These are phyloP conservation scores for Grifola frondosa DNA, from an alignment of 1,284 basidiomycete species.

Conservation along the genomic window DNA sequence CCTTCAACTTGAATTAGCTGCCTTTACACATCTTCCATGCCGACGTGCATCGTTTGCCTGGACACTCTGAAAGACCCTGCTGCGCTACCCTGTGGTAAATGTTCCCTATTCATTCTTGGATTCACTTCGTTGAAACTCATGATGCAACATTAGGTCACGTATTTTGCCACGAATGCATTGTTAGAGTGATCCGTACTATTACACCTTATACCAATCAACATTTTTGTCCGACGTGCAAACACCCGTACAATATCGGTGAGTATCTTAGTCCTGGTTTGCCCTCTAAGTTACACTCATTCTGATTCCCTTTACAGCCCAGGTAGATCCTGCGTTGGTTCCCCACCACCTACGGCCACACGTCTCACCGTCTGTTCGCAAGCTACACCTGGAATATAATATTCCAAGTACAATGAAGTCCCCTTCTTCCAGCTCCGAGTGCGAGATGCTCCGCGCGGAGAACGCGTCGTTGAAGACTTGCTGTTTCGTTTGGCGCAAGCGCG, in stretches of 20 bases:
- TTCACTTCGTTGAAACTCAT: background rate
- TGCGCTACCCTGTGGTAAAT: constrained; percentile 60
- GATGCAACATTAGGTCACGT: constrained; percentile 47
- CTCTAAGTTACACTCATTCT: constrained; percentile 1
- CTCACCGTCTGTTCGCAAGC: constrained; percentile 49
- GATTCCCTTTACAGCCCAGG: constrained; percentile 35
- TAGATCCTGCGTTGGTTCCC: constrained; percentile 47
- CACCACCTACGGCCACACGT: constrained; percentile 48
- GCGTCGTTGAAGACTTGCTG: constrained; percentile 46
- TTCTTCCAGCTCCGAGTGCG: constrained; percentile 34
- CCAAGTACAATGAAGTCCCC: constrained; percentile 16
- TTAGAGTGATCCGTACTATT: constrained; percentile 44
- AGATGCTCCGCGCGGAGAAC: constrained; percentile 51
- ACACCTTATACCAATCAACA: constrained; percentile 46
- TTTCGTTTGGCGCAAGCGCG: constrained; percentile 54
- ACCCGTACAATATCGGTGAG: constrained; percentile 46
- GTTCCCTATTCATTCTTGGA: background rate
- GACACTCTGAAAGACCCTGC: constrained; percentile 50
- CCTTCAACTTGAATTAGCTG: background rate
- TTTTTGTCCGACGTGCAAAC: constrained; percentile 53
- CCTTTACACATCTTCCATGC: constrained; percentile 28
- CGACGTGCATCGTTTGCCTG: constrained; percentile 53
- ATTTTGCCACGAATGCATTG: constrained; percentile 55
- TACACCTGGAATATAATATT: constrained; percentile 42
- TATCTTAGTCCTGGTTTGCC: constrained; percentile 4